Base-by-base conservation (phyloP, 164 flowering plant species). In the Echeveria elegans region DNA sequence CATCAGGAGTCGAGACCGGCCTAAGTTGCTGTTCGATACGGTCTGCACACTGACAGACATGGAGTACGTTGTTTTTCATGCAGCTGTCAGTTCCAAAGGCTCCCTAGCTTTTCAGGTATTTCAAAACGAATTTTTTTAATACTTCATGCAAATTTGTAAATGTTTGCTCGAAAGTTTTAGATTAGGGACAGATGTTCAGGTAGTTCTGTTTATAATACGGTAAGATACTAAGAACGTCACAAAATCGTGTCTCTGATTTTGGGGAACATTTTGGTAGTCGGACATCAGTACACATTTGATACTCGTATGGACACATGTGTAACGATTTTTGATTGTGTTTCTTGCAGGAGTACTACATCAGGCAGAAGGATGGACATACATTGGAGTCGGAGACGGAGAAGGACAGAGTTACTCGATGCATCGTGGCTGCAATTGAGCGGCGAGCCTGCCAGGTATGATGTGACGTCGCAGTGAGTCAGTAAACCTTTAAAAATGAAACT, bases 61-160 rank as follows among this genome's bases (percentile, higher is more conserved):
- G 90, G 71, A 88, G 47, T 94, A 83, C 41, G 90, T 81, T 23
- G 96, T 94, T 36, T 88, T 84, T 66, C 98, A 94, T 70, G 98
- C 98, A 0, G 82, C 88, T 11, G 80, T 94, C 36, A 78, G 87
- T 78, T 90, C 96, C n/a, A 71, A 77, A 32, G 83, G 84, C 7
- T 70, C 84, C 65, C 59, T 78, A 6, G 98, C 98, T 11, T 67
- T 75, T 61, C 98, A 90, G 96, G 97, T 88, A 70, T n/a, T n/a
- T n/a, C n/a, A n/a, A n/a, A n/a, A n/a, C n/a, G n/a, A n/a, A n/a
- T n/a, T n/a, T n/a, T n/a, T n/a, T n/a, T n/a, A n/a, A n/a, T n/a
- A n/a, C n/a, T n/a, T n/a, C n/a, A n/a, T n/a, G n/a, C n/a, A n/a
- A 12, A 43, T n/a, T 34, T 34, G 37, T 3, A 34, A 34, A 34